phyloP scores from a whole-genome alignment of 2,329 filamentous ascomycete genomes.

The Macroventuria anomochaeta region DNA sequence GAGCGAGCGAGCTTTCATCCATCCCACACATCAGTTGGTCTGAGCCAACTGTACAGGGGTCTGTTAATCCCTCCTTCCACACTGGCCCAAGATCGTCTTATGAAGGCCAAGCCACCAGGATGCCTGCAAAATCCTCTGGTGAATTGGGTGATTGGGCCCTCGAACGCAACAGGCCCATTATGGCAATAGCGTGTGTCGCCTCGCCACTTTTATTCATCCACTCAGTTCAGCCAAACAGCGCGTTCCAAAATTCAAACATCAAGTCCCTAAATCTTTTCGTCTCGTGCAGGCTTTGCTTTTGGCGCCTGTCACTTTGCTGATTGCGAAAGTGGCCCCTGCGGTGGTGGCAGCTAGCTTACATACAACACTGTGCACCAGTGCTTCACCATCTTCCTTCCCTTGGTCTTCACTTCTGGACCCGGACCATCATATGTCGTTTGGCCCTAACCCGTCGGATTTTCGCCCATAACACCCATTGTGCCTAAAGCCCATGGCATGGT shows the following conservation, averaged over 20 bases:
- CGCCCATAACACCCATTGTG: slow-evolving; percentile 35
- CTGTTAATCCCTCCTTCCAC: slow-evolving; percentile 37
- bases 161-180: slow-evolving; percentile 35
- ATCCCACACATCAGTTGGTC: slow-evolving; percentile 51
- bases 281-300: slow-evolving; percentile 42
- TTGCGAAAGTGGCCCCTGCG: slow-evolving; percentile 23
- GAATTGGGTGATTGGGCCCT: slow-evolving; percentile 33
- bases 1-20: slow-evolving; percentile 36
- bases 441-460: slow-evolving; percentile 37
- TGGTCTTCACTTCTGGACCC: slow-evolving; percentile 26
- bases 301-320: slow-evolving; percentile 33
- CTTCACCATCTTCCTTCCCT: slow-evolving; percentile 31
- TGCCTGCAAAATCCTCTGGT: slow-evolving; percentile 41
- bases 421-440: slow-evolving; percentile 30
- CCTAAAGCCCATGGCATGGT: slow-evolving; percentile 43
- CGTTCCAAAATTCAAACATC: slow-evolving; percentile 40
- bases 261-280: slow-evolving; percentile 41
- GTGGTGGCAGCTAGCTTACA: slow-evolving; percentile 29
- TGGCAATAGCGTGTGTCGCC: slow-evolving; percentile 41
- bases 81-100: slow-evolving; percentile 43
- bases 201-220: slow-evolving; percentile 51
- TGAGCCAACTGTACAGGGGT: slow-evolving; percentile 38
- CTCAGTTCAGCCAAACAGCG: slow-evolving; percentile 44
- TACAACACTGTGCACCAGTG: slow-evolving; percentile 34
- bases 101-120: slow-evolving; percentile 40